These are phyloP conservation scores for Calonectria naviculata DNA, from an alignment of 2,329 filamentous ascomycete genomes.

Conservation along the genomic window DNA sequence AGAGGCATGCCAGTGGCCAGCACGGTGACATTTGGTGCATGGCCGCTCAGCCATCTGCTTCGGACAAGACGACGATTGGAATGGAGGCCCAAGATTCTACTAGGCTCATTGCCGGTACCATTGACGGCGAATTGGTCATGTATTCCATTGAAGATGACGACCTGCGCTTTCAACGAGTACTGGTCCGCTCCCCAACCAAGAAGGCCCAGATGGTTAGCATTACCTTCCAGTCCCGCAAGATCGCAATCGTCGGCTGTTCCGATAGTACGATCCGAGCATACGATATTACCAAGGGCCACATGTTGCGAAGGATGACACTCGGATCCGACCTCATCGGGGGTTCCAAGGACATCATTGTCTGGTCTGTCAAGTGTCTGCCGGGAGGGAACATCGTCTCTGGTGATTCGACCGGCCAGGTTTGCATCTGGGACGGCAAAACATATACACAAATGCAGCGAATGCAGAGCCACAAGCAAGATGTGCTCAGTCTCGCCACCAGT, in stretches of 20 bases:
- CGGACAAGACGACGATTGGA: constrained; percentile 34
- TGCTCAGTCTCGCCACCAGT: constrained; percentile 87
- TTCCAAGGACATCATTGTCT: constrained; percentile 88
- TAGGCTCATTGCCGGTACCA: constrained; percentile 87
- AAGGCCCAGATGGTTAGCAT: constrained; percentile 92
- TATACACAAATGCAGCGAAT: constrained; percentile 90
- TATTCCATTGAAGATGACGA: constrained; percentile 89
- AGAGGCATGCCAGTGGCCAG: constrained; percentile 88
- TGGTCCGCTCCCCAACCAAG: constrained; percentile 82
- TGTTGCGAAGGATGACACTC: constrained; percentile 85
- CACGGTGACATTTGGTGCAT: constrained; percentile 98
- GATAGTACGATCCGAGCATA: constrained; percentile 95
- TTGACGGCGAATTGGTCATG: constrained; percentile 88
- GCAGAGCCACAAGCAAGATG: constrained; percentile 88
- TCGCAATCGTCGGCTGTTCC: constrained; percentile 91
- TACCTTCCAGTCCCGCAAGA: constrained; percentile 85
- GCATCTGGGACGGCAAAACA: constrained; percentile 93
- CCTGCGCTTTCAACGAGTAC: constrained; percentile 80
- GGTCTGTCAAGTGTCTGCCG: constrained; percentile 89
- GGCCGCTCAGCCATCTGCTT: constrained; percentile 77
- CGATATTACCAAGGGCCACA: constrained; percentile 81
- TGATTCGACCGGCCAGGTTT: constrained; percentile 92
- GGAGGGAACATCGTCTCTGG: constrained; percentile 93
- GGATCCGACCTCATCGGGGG: constrained; percentile 82
- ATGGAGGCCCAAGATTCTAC: constrained; percentile 51